Conservation (phyloP, 2,329 filamentous ascomycete genomes). For the Aotearoamyces nothofagi region DNA sequence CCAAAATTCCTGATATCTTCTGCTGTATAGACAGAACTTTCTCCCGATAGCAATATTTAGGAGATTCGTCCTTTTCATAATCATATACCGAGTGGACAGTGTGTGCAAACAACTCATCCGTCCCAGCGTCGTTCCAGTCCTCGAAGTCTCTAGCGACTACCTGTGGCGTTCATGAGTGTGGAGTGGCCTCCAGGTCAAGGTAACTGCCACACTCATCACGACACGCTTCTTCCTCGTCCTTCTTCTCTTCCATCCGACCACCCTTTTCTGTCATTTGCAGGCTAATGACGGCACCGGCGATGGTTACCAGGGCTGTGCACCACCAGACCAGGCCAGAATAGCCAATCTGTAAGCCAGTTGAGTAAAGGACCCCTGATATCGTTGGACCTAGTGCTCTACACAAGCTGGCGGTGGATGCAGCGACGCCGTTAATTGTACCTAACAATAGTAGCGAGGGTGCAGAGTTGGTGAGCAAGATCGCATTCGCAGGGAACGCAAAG, state of each 20-base stretch:
- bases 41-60: too few species aligned
- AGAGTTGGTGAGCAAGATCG: conserved; percentile 78
- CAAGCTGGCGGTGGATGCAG: conserved; percentile 79
- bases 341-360: conserved; percentile 61
- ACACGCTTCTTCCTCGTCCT: conserved; percentile 8
- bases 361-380: conserved; percentile 72
- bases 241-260: conserved; percentile 18
- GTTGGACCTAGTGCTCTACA: conserved; percentile 82
- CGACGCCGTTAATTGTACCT: conserved; percentile 84
- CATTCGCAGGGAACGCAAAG: conserved; percentile 79
- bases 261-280: conserved; percentile 53
- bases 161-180: too few species aligned
- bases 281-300: conserved; percentile 60
- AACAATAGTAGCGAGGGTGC: conserved; percentile 73
- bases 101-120: too few species aligned
- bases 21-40: too few species aligned
- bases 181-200: too few species aligned
- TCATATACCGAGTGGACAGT: too few species aligned
- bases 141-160: too few species aligned
- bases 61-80: too few species aligned
- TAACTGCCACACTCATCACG: too few species aligned
- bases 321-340: conserved; percentile 91
- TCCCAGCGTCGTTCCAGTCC: too few species aligned
- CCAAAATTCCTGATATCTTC: too few species aligned
- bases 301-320: conserved; percentile 65